Conservation (phyloP, 495 filamentous ascomycete species). For the Hypoxylon cercidicola region DNA sequence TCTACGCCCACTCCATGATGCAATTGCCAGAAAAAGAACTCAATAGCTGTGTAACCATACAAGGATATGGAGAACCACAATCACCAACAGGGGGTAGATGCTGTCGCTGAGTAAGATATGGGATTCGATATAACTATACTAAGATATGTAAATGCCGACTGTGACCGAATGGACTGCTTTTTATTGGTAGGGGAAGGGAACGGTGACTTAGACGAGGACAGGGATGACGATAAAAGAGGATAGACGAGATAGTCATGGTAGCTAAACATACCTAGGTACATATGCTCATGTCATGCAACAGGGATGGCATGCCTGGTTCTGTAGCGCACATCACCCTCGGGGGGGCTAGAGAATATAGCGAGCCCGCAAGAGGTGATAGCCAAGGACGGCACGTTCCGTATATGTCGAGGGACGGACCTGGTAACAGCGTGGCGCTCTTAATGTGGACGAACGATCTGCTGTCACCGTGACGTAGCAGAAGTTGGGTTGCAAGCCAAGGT, state of each 20-base stretch:
- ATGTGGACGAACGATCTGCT: background rate
- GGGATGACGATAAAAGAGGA: background rate
- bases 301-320: background rate
- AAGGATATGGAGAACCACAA: background rate
- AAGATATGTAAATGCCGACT: background rate
- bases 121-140: background rate
- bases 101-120: constrained; percentile 1
- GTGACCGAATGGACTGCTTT: background rate
- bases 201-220: constrained; percentile 1
- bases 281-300: constrained; percentile 3
- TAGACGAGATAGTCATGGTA: background rate
- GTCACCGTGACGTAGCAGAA: constrained; percentile 7
- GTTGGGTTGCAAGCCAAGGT: background rate
- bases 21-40: background rate
- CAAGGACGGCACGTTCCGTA: constrained; percentile 3
- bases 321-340: background rate
- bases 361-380: constrained; percentile 9
- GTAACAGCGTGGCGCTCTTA: background rate
- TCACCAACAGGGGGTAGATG: background rate
- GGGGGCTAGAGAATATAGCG: background rate
- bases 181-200: background rate
- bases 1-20: background rate
- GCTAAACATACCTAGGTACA: too few species aligned
- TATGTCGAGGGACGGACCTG: background rate
- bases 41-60: background rate